These are phyloP conservation scores for Cercospora beticola DNA, from an alignment of 2,329 filamentous ascomycete species.

Conservation along the genomic window DNA sequence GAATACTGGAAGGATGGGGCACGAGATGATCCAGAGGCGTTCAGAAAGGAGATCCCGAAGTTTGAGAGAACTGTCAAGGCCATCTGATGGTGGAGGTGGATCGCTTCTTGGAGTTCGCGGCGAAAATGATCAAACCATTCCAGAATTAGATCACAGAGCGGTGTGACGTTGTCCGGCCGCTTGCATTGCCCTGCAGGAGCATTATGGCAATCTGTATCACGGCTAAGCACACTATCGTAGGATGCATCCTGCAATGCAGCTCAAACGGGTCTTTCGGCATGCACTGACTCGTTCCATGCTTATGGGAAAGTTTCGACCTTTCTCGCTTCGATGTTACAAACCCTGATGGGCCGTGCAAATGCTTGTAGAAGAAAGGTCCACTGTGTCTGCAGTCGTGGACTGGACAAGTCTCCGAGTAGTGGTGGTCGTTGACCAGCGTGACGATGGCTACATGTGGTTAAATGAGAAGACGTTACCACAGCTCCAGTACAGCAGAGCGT, in stretches of 20 bases:
- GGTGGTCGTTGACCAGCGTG: not conserved
- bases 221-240: not conserved
- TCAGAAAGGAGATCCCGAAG: conserved; percentile 35
- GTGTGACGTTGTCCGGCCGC: not conserved
- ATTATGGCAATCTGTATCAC: not conserved
- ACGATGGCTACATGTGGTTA: not conserved
- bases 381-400: not conserved
- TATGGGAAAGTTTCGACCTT: not conserved
- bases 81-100: conserved; percentile 16
- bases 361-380: not conserved
- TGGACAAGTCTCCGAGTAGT: not conserved
- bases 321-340: not conserved
- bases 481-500: not conserved
- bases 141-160: too few species aligned
- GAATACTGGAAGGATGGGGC: conserved; percentile 62
- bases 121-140: too few species aligned
- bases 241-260: not conserved
- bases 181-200: not conserved
- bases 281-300: not conserved
- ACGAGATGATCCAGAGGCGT: conserved; percentile 41
- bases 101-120: too few species aligned
- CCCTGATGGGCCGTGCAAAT: not conserved
- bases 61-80: conserved; percentile 32
- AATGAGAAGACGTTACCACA: not conserved
- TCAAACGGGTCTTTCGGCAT: not conserved